Evolutionary conservation across 768 basidiomycete species (phyloP).

Genomic region (Mycena pura): DNA sequence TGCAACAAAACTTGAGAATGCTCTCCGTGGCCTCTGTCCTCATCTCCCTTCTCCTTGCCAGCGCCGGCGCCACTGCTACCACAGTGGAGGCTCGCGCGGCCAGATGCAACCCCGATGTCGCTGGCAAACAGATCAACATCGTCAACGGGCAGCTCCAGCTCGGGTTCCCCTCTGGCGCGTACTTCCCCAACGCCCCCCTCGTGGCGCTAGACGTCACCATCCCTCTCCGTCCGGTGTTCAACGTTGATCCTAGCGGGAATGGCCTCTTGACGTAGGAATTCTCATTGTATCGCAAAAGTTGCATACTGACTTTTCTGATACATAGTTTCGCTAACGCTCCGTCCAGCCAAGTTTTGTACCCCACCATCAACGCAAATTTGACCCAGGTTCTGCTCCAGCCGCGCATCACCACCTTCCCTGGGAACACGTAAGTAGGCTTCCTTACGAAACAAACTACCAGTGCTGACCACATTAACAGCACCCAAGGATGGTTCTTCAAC

Average conservation of each 20-base stretch:
- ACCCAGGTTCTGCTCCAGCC: not conserved
- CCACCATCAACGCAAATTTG: not conserved
- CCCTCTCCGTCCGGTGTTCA: slow-evolving; percentile 3
- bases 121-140: not conserved
- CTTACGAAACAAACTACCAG: not conserved
- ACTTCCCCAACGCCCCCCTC: slow-evolving; percentile 1
- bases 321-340: not conserved
- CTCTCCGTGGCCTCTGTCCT: slow-evolving; percentile 6
- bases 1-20: slow-evolving; percentile 1
- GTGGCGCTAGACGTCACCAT: slow-evolving; percentile 1
- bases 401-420: not conserved
- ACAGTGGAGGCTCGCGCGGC: not conserved
- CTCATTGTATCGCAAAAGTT: not conserved
- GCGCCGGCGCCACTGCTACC: not conserved
- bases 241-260: not conserved
- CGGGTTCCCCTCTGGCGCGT: not conserved
- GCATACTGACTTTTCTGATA: not conserved
- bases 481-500: slow-evolving; percentile 1
- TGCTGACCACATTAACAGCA: not conserved
- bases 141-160: slow-evolving; percentile 9
- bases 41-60: slow-evolving; percentile 6
- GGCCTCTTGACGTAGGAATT: not conserved
- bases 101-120: slow-evolving; percentile 1
- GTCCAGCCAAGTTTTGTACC: not conserved
- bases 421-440: not conserved